These are phyloP conservation scores for Colletotrichum tropicicola DNA, from an alignment of 2,329 filamentous ascomycete species.

Conservation along the genomic window DNA sequence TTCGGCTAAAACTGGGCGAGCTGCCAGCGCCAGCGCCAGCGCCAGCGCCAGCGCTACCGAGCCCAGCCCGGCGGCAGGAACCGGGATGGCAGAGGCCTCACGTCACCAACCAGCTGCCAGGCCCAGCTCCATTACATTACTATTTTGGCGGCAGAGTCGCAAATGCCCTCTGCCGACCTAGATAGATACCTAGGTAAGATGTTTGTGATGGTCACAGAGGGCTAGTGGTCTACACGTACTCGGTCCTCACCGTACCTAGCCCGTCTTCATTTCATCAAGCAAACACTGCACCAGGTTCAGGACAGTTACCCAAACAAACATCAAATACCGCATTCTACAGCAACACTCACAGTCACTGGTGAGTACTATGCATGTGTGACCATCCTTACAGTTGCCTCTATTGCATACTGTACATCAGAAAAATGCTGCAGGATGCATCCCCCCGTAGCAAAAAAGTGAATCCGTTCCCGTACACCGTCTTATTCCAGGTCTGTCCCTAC, in stretches of 20 bases:
- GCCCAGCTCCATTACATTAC: not conserved
- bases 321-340: not conserved
- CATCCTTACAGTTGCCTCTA: slow-evolving; percentile 27
- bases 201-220: too few species aligned
- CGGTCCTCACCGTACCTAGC: too few species aligned
- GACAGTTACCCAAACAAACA: not conserved
- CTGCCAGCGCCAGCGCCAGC: slow-evolving; percentile 15
- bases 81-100: slow-evolving; percentile 29
- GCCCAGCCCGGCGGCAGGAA: slow-evolving; percentile 30
- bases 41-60: not conserved
- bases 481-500: slow-evolving; percentile 28
- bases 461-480: slow-evolving; percentile 30
- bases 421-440: slow-evolving; percentile 31
- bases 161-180: too few species aligned
- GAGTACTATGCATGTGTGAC: not conserved
- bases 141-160: not conserved
- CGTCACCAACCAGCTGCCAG: slow-evolving; percentile 12
- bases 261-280: too few species aligned
- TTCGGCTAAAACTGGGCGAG: slow-evolving; percentile 49
- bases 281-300: too few species aligned
- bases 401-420: slow-evolving; percentile 31
- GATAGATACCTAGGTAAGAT: too few species aligned
- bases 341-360: not conserved
- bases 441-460: slow-evolving; percentile 15
- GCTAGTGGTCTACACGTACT: too few species aligned